Evolutionary conservation across 2,329 filamentous ascomycete genomes (phyloP), one percentile per base, ranked within the genome.

Genomic region (Cladophialophora immunda): DNA sequence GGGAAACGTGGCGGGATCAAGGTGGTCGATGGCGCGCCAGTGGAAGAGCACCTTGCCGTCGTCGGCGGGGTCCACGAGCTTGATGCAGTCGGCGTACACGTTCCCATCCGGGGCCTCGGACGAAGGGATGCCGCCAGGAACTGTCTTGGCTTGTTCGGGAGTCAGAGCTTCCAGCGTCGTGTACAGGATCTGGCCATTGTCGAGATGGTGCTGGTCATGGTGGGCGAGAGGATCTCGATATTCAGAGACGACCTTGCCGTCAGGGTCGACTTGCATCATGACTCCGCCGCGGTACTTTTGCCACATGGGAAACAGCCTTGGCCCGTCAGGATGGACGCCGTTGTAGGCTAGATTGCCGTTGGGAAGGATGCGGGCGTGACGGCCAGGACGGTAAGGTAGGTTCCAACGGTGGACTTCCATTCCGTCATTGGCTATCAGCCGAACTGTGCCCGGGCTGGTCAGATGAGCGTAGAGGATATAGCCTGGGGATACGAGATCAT

Each of bases 321-420:
- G 72, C 4, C 80, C 79, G 2, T 75, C 75, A 62, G 80, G 79
- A 57, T 79, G 80, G 1, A 80, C 76, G 8, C 76, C 78, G 68
- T 83, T 83, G 71, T 79, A 79, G 19, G 81, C 81, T 0, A 83
- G 75, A 62, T 80, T 81, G 3, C 81, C 81, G 50, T 82, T 79
- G 13, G 76, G 75, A 0, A 83, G 76, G 54, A 83, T 76, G n/a
- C 80, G 75, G 4, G 80, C 79, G 67, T 83, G 81, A 8, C 81
- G 77, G 1, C 81, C 81, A 8, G 78, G 75, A 7, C 81, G 76
- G 55, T 77, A 73, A 0, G 81, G 81, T 1, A 82, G 73, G 0
- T 77, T 77, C 81, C 81, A 83, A 19, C 73, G 71, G 71, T 82
- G 81, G 0, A 81, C 78, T 73, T 81, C 78, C 38, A 79, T 75